phyloP scores from a whole-genome alignment of 2,329 filamentous ascomycete species.

The Fusarium solani-melongenae region DNA sequence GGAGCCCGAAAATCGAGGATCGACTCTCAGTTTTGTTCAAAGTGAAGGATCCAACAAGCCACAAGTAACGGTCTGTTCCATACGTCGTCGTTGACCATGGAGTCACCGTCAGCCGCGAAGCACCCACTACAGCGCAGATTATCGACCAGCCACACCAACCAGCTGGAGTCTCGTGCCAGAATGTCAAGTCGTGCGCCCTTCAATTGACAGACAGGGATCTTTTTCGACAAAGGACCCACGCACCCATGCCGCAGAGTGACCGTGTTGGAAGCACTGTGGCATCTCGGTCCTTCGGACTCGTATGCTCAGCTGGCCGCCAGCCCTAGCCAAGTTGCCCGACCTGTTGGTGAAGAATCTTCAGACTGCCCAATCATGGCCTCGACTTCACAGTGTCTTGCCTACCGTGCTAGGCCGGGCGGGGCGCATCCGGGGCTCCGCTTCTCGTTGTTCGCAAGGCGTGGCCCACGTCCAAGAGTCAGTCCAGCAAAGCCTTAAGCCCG shows the following conservation, averaged over 20 bases:
- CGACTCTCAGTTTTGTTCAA: constrained; percentile 42
- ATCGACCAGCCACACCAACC: constrained; percentile 34
- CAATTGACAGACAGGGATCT: constrained; percentile 43
- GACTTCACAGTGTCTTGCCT: constrained; percentile 22
- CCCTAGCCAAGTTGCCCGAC: background rate
- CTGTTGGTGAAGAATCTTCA: constrained; percentile 1
- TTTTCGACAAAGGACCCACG: constrained; percentile 25
- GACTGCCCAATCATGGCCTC: constrained; percentile 19
- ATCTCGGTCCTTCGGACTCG: background rate
- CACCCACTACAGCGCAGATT: constrained; percentile 19
- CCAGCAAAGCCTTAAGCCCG: constrained; percentile 22
- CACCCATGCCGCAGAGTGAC: constrained; percentile 17
- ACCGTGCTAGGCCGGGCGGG: constrained; percentile 15
- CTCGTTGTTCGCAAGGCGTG: constrained; percentile 45
- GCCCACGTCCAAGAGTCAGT: constrained; percentile 15
- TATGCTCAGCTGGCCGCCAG: background rate
- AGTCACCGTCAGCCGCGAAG: constrained; percentile 30
- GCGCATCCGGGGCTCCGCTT: constrained; percentile 39
- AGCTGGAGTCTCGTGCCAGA: constrained; percentile 37
- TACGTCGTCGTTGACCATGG: constrained; percentile 19
- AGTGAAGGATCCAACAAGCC: constrained; percentile 14
- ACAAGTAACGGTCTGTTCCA: constrained; percentile 22
- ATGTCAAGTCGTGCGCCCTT: constrained; percentile 45
- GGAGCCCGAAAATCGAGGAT: constrained; percentile 21
- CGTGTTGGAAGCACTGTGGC: constrained; percentile 34